Evolutionary conservation across 2,329 filamentous ascomycete species (phyloP), one percentile per base, ranked within the genome.

Genomic region (Clonostachys rhizophaga): DNA sequence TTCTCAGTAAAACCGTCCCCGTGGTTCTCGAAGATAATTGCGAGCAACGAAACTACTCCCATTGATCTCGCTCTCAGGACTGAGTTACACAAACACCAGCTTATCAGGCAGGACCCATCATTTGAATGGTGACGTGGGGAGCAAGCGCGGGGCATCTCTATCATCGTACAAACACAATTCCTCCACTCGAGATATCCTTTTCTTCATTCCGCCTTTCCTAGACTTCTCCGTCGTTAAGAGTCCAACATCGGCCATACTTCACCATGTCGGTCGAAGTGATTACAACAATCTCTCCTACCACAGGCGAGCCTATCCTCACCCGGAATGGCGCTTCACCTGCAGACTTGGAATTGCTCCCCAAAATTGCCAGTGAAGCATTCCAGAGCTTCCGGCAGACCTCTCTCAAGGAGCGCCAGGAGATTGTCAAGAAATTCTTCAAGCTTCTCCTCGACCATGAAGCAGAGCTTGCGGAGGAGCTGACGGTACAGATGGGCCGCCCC

Each of bases 401-500:
- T 3, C 78, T 97, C 43, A 70, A 78, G 45, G 81, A 91, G 53
- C 83, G 92, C 45, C 86, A 95, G 66, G 77, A 79, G 42, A 91
- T 96, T 54, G 83, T 96, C 58, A 84, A 81, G 58, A 89, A 87
- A 59, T 91, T 91, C 2, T 71, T 97, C 41, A 78, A 84, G 52
- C 68, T 89, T 5, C 74, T 97, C 30, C 68, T 71, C 14, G 78
- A 83, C 44, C 84, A 83, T 63, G 80, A 91, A 65, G 86, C 94
- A 82, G 87, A 84, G 52, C 75, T 97, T 34, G 91, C 87, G 6
- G 78, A 82, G 55, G 91, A 96, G 65, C 72, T 97, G 50, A 96
- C 91, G 0, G 85, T 89, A 63, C 91, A 97, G 72, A 97, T 97
- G 91, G 92, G 92, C 40, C 80, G 92, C 17, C 92, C 92, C 34